These are phyloP conservation scores for Phialophora macrospora DNA, from an alignment of 2,329 filamentous ascomycete genomes.

Conservation along the genomic window DNA sequence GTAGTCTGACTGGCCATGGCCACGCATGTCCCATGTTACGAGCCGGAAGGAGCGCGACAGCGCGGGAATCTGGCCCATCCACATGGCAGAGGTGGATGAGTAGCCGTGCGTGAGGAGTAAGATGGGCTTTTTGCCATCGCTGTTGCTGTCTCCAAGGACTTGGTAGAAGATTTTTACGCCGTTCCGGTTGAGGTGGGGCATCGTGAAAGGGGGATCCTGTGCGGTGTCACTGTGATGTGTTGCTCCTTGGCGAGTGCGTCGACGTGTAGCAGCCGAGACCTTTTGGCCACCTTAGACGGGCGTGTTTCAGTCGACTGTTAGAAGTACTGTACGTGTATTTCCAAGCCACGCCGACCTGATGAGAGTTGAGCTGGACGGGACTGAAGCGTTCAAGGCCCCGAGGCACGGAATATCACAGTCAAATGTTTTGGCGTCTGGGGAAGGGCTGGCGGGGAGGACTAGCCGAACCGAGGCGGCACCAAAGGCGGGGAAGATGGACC, in stretches of 20 bases:
- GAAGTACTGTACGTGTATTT: too few species aligned
- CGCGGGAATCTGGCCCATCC: conserved; percentile 26
- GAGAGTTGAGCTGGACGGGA: too few species aligned
- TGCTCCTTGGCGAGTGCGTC: too few species aligned
- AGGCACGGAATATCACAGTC: too few species aligned
- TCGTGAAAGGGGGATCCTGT: conserved; percentile 3
- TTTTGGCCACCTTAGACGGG: too few species aligned
- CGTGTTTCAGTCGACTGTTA: too few species aligned
- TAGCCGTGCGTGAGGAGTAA: conserved; percentile 33
- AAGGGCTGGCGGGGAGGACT: too few species aligned
- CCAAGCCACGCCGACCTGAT: too few species aligned
- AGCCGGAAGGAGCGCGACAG: conserved; percentile 28
- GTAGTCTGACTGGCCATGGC: conserved; percentile 30
- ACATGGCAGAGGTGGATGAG: conserved; percentile 36
- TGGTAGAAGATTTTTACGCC: conserved; percentile 31
- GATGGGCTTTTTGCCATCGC: conserved; percentile 1
- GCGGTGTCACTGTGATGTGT: too few species aligned
- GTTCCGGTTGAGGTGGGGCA: conserved; percentile 29
- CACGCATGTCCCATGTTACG: conserved; percentile 36
- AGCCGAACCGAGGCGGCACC: not conserved
- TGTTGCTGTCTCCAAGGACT: conserved; percentile 24
- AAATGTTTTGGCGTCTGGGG: too few species aligned
- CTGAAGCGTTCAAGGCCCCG: too few species aligned
- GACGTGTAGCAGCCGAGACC: too few species aligned
- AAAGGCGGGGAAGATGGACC: not conserved